phyloP scores from a whole-genome alignment of 192 early-diverging fungal species.

The Coemansia sp. region DNA sequence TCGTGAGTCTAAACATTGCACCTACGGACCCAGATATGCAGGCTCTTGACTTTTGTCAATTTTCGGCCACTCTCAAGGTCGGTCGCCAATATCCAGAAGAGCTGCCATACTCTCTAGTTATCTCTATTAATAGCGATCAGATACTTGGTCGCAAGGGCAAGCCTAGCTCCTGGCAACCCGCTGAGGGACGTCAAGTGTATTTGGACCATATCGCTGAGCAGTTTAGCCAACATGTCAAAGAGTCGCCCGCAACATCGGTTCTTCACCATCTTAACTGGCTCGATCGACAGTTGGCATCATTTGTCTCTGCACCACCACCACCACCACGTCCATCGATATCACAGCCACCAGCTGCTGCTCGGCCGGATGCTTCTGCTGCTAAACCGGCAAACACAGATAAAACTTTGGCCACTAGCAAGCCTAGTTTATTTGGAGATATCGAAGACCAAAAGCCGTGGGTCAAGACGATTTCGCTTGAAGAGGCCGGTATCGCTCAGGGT shows the following conservation, averaged over 20 bases:
- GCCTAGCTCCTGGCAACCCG: slow-evolving; percentile 32
- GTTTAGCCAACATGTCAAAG: slow-evolving; percentile 34
- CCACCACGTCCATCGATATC: slow-evolving; percentile 1
- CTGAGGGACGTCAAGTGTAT: slow-evolving; percentile 15
- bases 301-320: slow-evolving; percentile 20
- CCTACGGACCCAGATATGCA: slow-evolving; percentile 48
- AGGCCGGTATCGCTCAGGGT: slow-evolving; percentile 23
- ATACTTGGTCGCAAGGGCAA: slow-evolving; percentile 38
- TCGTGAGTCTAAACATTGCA: slow-evolving; percentile 25
- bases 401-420: not conserved
- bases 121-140: slow-evolving; percentile 27
- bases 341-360: not conserved
- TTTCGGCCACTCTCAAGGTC: slow-evolving; percentile 23
- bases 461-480: slow-evolving; percentile 24
- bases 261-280: slow-evolving; percentile 58
- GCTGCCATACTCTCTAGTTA: slow-evolving; percentile 12
- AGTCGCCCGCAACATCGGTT: slow-evolving; percentile 23
- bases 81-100: slow-evolving; percentile 19
- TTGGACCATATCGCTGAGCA: slow-evolving; percentile 21
- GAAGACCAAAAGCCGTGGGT: slow-evolving; percentile 34
- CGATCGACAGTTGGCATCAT: slow-evolving; percentile 45
- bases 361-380: not conserved
- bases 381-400: not conserved
- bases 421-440: slow-evolving; percentile 19
- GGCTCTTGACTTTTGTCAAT: slow-evolving; percentile 24